Evolutionary conservation across 176 grass and related monocot genomes (phyloP).

Genomic region (Carex kokanica): DNA sequence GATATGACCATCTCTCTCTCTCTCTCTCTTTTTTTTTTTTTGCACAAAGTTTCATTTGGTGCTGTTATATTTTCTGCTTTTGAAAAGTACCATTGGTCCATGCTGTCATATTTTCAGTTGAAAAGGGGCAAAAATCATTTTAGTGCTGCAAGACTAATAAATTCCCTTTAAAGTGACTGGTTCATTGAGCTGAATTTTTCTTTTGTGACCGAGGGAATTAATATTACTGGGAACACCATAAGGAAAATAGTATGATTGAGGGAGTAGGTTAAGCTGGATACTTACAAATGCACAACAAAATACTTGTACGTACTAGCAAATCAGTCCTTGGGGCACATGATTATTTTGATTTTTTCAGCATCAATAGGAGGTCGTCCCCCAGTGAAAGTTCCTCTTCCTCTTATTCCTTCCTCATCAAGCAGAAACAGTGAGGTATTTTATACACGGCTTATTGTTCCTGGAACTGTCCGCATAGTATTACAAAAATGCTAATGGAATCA

Average conservation of each 20-base stretch:
- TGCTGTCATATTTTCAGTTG: not conserved
- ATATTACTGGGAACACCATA: not conserved
- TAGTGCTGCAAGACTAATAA: not conserved
- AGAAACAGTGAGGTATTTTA: slow-evolving; percentile 29
- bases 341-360: slow-evolving; percentile 6
- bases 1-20: not conserved
- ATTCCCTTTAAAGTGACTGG: not conserved
- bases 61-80: not conserved
- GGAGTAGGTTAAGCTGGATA: not conserved
- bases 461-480: not conserved
- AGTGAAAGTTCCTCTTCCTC: slow-evolving; percentile 41
- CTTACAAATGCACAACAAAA: not conserved
- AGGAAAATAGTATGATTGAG: not conserved
- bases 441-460: slow-evolving; percentile 1
- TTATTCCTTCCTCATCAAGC: slow-evolving; percentile 20
- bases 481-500: not conserved
- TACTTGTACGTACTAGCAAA: not conserved
- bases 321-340: not conserved
- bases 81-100: not conserved
- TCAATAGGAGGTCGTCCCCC: slow-evolving; percentile 37
- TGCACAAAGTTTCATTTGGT: not conserved
- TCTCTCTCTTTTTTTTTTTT: not conserved
- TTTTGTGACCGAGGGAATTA: not conserved
- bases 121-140: not conserved
- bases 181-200: too few species aligned